Evolutionary conservation across 495 filamentous ascomycete genomes (phyloP), one percentile per base, ranked within the genome.

Genomic region (Aspergillus ellipticus): DNA sequence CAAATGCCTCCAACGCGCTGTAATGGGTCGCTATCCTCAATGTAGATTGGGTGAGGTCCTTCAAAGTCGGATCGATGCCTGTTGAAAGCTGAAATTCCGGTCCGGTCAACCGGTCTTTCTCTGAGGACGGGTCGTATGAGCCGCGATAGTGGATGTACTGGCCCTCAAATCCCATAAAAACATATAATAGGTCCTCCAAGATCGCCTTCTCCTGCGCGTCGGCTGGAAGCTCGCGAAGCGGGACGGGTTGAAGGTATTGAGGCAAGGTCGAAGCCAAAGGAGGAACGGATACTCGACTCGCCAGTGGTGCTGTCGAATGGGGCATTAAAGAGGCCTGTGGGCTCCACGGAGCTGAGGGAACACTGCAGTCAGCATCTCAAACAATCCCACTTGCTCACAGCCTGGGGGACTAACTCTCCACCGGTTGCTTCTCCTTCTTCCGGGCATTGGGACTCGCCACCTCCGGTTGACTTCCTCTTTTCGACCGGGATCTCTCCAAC

Each of bases 161-260:
- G 24, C 94, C 94, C 72, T 98, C 94, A 57, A 90, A 95, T n/a
- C 94, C 94, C 93, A 97, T 97, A 60, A 97, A 93, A 3, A 95
- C 91, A 68, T 91, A 97, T 31, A 97, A 69, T 19, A 98, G 72
- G 62, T 98, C 94, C 59, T 96, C 92, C 49, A 97, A 73, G 10
- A 97, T 87, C 3, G 84, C 88, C 10, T 82, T 80, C 71, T 98
- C 94, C 66, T 98, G 94, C 7, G 77, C 82, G 55, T 94, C 87
- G 19, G 90, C 71, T 2, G 88, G 82, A 55, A 97, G 72, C 48
- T 88, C 80, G 52, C 83, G 78, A 4, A 97, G 78, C 21, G 89
- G 81, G 54, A 73, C 77, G 3, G 93, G 91, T 43, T 89, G 84
- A 24, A 95, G 76, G 0, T 80, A 70, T 51, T 78, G 71, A n/a